These are phyloP conservation scores for Tillandsia fasciculata DNA, from an alignment of 176 grass and related monocot genomes.

Conservation along the genomic window DNA sequence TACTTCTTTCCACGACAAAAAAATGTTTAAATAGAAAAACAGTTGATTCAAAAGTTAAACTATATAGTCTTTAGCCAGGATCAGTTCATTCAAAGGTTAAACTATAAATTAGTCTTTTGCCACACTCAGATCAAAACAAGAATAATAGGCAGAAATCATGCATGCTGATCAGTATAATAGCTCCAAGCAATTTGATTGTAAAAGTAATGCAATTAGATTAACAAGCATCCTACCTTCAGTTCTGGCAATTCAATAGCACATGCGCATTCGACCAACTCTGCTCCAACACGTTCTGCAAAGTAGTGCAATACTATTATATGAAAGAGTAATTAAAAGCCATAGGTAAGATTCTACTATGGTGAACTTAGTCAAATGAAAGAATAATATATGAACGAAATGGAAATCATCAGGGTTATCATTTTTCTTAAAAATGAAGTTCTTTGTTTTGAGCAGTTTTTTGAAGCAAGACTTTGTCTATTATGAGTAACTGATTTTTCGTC, in stretches of 20 bases:
- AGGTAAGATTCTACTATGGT: neutral
- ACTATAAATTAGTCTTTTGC: too few species aligned
- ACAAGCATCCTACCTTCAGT: conserved; percentile 48
- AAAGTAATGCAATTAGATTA: neutral
- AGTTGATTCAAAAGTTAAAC: too few species aligned
- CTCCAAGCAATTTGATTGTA: neutral
- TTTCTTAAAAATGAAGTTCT: neutral
- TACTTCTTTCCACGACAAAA: too few species aligned
- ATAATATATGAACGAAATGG: neutral
- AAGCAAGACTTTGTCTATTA: neutral
- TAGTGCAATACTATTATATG: neutral
- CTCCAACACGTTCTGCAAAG: conserved; percentile 76
- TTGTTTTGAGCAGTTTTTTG: neutral
- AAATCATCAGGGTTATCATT: neutral
- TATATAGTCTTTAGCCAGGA: too few species aligned
- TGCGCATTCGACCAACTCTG: conserved; percentile 72
- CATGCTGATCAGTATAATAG: neutral
- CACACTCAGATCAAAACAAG: neutral
- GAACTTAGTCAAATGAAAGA: neutral
- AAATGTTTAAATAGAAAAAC: too few species aligned
- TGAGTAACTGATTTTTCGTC: neutral
- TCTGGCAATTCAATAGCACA: conserved; percentile 94
- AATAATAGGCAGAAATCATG: neutral
- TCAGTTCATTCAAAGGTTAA: too few species aligned
- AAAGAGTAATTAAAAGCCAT: conserved; percentile 8